A percentile compares a stretch with the other conserved stretches of the same genome.
Conservation (phyloP, 352 stramenopile genomes). For the Thalassiosira allenii region DNA sequence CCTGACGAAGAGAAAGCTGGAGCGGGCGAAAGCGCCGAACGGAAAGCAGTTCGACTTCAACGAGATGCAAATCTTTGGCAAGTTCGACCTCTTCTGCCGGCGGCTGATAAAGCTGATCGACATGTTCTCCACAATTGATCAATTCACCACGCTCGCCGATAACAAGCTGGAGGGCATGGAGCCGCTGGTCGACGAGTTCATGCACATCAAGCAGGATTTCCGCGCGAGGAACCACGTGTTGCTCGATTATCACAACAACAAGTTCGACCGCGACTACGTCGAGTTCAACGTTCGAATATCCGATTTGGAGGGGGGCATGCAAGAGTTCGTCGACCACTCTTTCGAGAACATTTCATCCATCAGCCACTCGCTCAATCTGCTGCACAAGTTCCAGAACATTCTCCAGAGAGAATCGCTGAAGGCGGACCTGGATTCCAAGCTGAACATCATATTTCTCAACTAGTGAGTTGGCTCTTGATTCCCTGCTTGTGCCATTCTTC, state of each 20-base stretch:
- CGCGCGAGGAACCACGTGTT: conserved; percentile 95
- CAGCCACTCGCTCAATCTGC: conserved; percentile 94
- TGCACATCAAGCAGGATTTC: conserved; percentile 91
- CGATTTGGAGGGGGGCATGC: conserved; percentile 95
- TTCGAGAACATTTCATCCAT: conserved; percentile 99
- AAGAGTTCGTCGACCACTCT: conserved; percentile 99
- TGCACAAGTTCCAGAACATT: conserved; percentile 98
- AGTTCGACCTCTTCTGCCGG: conserved; percentile 98
- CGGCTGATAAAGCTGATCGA: conserved; percentile 98
- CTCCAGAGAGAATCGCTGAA: conserved; percentile 98
- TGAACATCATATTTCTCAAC: conserved; percentile 99
- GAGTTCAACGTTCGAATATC: conserved; percentile 93
- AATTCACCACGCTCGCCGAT: conserved; percentile 90
- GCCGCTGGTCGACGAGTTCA: conserved; percentile 91
- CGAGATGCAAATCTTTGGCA: conserved; percentile 98
- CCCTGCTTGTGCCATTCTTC: too few relatives aligned
- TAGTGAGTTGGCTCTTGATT: too few relatives aligned
- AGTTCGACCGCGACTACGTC: conserved; percentile 96
- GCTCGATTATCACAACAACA: conserved; percentile 99
- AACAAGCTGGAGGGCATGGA: conserved; percentile 96
- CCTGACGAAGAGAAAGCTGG: conserved; percentile 97
- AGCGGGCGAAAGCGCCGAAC: conserved; percentile 92
- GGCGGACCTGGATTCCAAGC: conserved; percentile 97
- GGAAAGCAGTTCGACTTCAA: conserved; percentile 99
- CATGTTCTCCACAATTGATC: conserved; percentile 99